Conservation (phyloP, 768 basidiomycete species). For the Suillus spraguei region DNA sequence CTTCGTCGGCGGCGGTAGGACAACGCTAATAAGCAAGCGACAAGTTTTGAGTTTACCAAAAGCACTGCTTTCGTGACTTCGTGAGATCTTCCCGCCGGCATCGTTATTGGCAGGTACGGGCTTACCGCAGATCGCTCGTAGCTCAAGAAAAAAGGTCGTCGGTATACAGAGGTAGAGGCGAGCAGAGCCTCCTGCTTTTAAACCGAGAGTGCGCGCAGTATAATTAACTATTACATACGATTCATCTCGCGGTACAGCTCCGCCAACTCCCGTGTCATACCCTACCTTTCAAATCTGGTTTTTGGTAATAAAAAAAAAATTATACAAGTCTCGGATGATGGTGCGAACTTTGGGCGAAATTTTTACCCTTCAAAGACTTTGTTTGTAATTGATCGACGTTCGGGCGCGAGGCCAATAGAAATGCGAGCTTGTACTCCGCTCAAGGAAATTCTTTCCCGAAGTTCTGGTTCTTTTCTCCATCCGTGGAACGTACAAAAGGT, state of each 20-base stretch:
- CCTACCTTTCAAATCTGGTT: constrained; percentile 15
- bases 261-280: constrained; percentile 18
- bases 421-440: neutral
- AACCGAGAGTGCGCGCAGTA: constrained; percentile 10
- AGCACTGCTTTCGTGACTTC: constrained; percentile 19
- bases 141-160: neutral
- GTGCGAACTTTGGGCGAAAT: constrained; percentile 10
- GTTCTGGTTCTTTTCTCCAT: neutral
- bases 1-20: constrained; percentile 60
- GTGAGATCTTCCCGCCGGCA: constrained; percentile 16
- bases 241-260: constrained; percentile 12
- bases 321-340: constrained; percentile 8
- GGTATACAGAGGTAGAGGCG: neutral
- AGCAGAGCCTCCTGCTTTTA: constrained; percentile 14
- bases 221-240: constrained; percentile 22
- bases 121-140: constrained; percentile 9
- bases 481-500: constrained; percentile 14
- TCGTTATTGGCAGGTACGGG: constrained; percentile 5
- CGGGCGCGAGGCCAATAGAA: constrained; percentile 13
- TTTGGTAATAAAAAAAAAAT: constrained; percentile 15
- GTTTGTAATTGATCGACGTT: constrained; percentile 15
- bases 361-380: constrained; percentile 11
- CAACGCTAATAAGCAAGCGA: constrained; percentile 22
- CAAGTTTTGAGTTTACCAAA: constrained; percentile 16
- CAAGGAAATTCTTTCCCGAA: constrained; percentile 11